A percentile compares a stretch with the other conserved stretches of the same genome.
phyloP scores from a whole-genome alignment of 192 early-diverging fungal genomes.

The Coemansia sp. region DNA sequence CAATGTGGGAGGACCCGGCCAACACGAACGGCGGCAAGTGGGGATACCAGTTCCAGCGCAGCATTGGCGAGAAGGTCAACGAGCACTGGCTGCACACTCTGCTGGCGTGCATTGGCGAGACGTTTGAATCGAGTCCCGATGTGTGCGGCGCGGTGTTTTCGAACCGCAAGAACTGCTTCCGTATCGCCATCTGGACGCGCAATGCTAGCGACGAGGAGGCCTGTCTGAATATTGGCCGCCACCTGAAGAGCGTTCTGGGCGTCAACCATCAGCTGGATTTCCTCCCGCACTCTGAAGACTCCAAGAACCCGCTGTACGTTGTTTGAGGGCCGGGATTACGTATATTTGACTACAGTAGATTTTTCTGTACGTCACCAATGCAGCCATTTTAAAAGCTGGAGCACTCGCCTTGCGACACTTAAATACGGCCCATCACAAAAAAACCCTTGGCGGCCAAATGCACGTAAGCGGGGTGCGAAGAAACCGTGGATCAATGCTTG shows the following conservation, averaged over 20 bases:
- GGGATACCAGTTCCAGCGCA: constrained; percentile 69
- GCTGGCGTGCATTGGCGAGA: constrained; percentile 85
- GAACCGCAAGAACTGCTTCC: constrained; percentile 75
- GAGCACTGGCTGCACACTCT: constrained; percentile 82
- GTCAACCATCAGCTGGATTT: constrained; percentile 54
- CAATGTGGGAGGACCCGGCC: constrained; percentile 90
- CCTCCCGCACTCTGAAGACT: constrained; percentile 52
- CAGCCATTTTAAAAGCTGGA: too few species aligned
- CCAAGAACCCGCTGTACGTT: constrained; percentile 31
- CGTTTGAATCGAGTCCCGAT: constrained; percentile 70
- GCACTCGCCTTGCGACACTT: too few species aligned
- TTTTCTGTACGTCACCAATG: too few species aligned
- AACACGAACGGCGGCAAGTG: constrained; percentile 93
- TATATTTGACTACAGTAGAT: background rate
- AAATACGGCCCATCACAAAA: too few species aligned
- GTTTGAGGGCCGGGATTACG: constrained; percentile 5
- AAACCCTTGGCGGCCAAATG: too few species aligned
- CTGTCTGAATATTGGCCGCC: constrained; percentile 50
- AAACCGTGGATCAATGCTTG: too few species aligned
- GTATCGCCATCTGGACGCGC: constrained; percentile 83
- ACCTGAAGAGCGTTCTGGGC: constrained; percentile 55
- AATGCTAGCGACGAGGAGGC: constrained; percentile 32
- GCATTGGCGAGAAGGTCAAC: constrained; percentile 72
- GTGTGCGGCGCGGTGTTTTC: constrained; percentile 87
- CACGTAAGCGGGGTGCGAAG: too few species aligned